These are phyloP conservation scores for Exophiala sp. DNA, from an alignment of 2,329 filamentous ascomycete genomes.

Conservation along the genomic window DNA sequence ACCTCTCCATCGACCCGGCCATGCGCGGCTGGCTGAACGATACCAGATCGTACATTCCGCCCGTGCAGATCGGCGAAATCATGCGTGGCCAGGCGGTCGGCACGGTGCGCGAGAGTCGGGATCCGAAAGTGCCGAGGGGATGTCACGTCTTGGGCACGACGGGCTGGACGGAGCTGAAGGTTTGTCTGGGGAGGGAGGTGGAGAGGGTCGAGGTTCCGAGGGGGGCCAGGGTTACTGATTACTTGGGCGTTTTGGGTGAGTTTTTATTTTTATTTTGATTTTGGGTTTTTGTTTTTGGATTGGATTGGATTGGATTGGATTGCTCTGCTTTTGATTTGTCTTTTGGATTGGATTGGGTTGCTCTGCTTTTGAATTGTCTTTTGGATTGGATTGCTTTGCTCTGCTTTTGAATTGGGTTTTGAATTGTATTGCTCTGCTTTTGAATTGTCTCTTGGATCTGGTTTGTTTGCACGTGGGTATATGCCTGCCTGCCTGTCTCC, in stretches of 20 bases:
- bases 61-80: slow-evolving; percentile 60
- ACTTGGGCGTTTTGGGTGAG: slow-evolving; percentile 50
- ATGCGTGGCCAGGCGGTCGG: slow-evolving; percentile 62
- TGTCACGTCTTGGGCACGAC: slow-evolving; percentile 50
- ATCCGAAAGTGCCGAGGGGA: slow-evolving; percentile 50
- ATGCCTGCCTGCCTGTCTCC: too few species aligned
- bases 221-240: slow-evolving; percentile 52
- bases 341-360: too few species aligned
- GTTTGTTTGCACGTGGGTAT: too few species aligned
- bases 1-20: slow-evolving; percentile 67
- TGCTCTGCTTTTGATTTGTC: too few species aligned
- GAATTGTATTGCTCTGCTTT: too few species aligned
- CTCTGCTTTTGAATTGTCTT: too few species aligned
- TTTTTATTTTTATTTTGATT: background rate
- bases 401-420: too few species aligned
- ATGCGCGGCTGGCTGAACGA: slow-evolving; percentile 65
- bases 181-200: slow-evolving; percentile 50
- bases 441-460: too few species aligned
- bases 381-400: too few species aligned
- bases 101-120: slow-evolving; percentile 58
- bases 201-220: slow-evolving; percentile 42
- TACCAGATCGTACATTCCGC: slow-evolving; percentile 58
- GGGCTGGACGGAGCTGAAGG: slow-evolving; percentile 63
- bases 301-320: too few species aligned
- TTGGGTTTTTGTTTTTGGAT: background rate